These are phyloP conservation scores for Paecilomyces variotii DNA, from an alignment of 2,329 filamentous ascomycete genomes.

Conservation along the genomic window DNA sequence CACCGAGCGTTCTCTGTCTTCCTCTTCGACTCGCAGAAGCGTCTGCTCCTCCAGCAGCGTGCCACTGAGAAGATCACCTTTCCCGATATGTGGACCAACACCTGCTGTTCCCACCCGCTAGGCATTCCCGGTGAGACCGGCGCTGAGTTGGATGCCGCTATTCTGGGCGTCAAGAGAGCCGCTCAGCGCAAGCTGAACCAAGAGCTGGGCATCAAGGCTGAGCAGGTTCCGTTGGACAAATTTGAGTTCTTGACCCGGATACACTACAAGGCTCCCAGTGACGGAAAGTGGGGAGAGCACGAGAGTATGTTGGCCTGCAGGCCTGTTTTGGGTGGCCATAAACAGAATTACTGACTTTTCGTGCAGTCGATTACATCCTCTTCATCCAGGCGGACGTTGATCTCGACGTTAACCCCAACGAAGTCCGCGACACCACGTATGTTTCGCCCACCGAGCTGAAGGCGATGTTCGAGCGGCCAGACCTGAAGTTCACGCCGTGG, in stretches of 20 bases:
- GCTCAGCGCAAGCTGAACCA: constrained; percentile 91
- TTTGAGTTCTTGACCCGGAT: constrained; percentile 95
- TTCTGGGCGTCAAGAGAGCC: constrained; percentile 81
- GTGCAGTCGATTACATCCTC: constrained; percentile 88
- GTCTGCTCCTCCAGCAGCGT: constrained; percentile 88
- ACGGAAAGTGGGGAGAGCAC: constrained; percentile 98
- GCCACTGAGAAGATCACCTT: constrained; percentile 98
- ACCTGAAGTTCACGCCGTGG: constrained; percentile 89
- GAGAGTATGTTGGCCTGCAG: constrained; percentile 60
- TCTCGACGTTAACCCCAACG: constrained; percentile 73
- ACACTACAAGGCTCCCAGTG: constrained; percentile 94
- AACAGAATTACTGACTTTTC: neutral
- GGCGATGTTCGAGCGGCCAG: constrained; percentile 72
- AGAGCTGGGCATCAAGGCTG: constrained; percentile 82
- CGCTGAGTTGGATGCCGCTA: constrained; percentile 66
- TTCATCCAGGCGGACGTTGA: constrained; percentile 95
- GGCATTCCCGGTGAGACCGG: constrained; percentile 89
- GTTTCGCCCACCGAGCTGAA: constrained; percentile 77
- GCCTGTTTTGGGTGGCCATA: neutral
- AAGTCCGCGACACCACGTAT: constrained; percentile 77
- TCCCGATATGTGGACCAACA: constrained; percentile 99
- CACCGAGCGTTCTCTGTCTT: constrained; percentile 98
- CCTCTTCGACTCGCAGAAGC: constrained; percentile 90
- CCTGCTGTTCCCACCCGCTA: constrained; percentile 95
- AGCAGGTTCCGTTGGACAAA: constrained; percentile 82